Conservation (phyloP, 495 filamentous ascomycete species). For the Rusavskia elegans region DNA sequence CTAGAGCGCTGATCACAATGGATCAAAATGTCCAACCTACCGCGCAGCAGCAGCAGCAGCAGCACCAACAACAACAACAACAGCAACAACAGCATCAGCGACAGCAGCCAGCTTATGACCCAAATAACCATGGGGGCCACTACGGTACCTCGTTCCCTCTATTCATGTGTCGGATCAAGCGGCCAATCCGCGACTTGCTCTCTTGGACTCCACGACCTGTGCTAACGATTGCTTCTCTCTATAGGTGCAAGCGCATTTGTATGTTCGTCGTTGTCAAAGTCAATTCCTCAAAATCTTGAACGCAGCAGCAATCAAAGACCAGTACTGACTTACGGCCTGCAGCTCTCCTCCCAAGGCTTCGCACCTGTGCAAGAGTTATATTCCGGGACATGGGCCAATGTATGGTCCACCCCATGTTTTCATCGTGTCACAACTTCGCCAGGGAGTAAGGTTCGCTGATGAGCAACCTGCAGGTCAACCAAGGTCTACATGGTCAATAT, state of each 20-base stretch:
- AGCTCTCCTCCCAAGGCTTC: conserved; percentile 63
- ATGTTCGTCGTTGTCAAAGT: conserved; percentile 20
- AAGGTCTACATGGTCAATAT: conserved; percentile 83
- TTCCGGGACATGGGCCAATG: conserved; percentile 89
- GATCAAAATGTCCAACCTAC: no score
- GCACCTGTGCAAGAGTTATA: conserved; percentile 77
- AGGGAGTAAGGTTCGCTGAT: conserved; percentile 2
- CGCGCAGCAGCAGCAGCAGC: no score
- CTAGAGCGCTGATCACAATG: no score
- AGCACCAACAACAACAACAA: conserved; percentile 7
- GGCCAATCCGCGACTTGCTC: neutral
- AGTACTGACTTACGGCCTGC: conserved; percentile 5
- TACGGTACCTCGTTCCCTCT: conserved; percentile 47
- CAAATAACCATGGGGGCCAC: conserved; percentile 66
- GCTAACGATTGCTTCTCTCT: conserved; percentile 13
- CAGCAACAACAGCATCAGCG: conserved; percentile 35
- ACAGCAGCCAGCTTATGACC: conserved; percentile 60
- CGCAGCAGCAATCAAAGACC: conserved; percentile 1
- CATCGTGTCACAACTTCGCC: no score
- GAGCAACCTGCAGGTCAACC: conserved; percentile 52
- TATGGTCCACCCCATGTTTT: conserved; percentile 21
- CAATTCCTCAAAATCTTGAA: conserved; percentile 4
- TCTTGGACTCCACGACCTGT: neutral
- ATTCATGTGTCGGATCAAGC: neutral
- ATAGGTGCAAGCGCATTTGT: conserved; percentile 71